These are phyloP conservation scores for Lasiodiplodia sp. DNA, from an alignment of 2,329 filamentous ascomycete genomes.

Conservation along the genomic window DNA sequence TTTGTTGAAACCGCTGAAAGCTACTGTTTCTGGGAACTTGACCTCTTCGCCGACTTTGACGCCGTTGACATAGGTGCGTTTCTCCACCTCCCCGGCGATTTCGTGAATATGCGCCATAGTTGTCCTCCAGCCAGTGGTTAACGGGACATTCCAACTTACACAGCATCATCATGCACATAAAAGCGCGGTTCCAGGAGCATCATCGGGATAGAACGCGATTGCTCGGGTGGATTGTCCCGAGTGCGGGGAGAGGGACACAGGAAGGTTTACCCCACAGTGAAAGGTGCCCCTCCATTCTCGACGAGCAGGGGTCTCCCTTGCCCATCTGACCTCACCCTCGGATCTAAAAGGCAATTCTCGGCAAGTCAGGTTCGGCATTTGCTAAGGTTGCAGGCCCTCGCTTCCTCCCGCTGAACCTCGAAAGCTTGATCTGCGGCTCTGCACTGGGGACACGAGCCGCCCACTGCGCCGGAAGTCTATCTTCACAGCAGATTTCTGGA, in stretches of 20 bases:
- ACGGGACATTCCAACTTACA: too few species aligned
- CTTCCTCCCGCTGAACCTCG: not conserved
- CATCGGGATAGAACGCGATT: not conserved
- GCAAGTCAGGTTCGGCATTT: not conserved
- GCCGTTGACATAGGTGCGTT: slow-evolving; percentile 36
- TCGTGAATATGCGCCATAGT: slow-evolving; percentile 20
- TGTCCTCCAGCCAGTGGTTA: not conserved
- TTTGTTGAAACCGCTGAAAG: slow-evolving; percentile 51
- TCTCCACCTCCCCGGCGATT: slow-evolving; percentile 13
- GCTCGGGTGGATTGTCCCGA: slow-evolving; percentile 11
- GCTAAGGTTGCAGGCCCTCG: not conserved
- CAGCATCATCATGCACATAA: not conserved
- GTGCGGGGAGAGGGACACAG: not conserved
- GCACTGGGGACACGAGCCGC: too few species aligned
- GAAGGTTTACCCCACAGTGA: not conserved
- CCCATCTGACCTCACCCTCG: not conserved
- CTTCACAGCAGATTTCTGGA: too few species aligned
- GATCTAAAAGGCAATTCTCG: not conserved
- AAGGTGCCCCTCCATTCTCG: not conserved
- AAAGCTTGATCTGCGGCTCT: not conserved
- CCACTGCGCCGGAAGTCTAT: too few species aligned
- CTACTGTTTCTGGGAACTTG: slow-evolving; percentile 42
- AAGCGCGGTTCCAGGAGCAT: not conserved
- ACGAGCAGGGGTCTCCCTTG: not conserved
- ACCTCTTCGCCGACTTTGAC: slow-evolving; percentile 38